A percentile compares a stretch with the other conserved stretches of the same genome.
These are phyloP conservation scores for Nigrograna mackinnonii DNA, from an alignment of 2,329 filamentous ascomycete genomes.

Conservation along the genomic window DNA sequence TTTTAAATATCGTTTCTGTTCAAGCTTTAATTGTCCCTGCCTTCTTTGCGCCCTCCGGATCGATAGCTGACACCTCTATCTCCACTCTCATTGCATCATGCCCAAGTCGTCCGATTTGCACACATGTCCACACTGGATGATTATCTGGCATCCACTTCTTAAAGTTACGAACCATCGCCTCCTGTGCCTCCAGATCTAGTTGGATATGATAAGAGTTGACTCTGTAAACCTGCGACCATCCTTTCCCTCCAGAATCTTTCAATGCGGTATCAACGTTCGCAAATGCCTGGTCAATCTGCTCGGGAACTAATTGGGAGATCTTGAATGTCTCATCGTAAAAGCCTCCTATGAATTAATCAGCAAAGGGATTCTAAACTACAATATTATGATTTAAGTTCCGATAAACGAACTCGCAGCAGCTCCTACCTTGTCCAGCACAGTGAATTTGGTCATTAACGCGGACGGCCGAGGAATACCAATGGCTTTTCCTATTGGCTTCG, in stretches of 20 bases:
- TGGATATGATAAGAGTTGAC: slow-evolving; percentile 29
- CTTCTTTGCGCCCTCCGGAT: not conserved
- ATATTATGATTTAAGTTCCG: no score
- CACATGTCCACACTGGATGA: slow-evolving; percentile 24
- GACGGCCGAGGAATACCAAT: slow-evolving; percentile 40
- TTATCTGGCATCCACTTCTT: slow-evolving; percentile 29
- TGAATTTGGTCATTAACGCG: slow-evolving; percentile 38
- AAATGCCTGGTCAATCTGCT: not conserved
- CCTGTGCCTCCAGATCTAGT: slow-evolving; percentile 18
- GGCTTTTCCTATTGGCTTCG: slow-evolving; percentile 33
- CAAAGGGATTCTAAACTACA: no score
- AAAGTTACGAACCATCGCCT: slow-evolving; percentile 20
- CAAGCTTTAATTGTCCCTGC: not conserved
- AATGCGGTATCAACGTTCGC: slow-evolving; percentile 58
- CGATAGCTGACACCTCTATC: not conserved
- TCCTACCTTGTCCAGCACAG: slow-evolving; percentile 41
- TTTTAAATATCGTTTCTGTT: not conserved
- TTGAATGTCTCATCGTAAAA: not conserved
- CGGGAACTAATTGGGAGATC: not conserved
- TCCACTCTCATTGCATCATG: slow-evolving; percentile 44
- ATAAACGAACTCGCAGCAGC: no score
- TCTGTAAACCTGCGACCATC: slow-evolving; percentile 57
- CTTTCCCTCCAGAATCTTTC: slow-evolving; percentile 57
- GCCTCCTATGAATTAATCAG: slow-evolving; percentile 44
- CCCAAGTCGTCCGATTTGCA: slow-evolving; percentile 22